Conservation (phyloP, 2,329 filamentous ascomycete species). For the Seiridium cupressi region DNA sequence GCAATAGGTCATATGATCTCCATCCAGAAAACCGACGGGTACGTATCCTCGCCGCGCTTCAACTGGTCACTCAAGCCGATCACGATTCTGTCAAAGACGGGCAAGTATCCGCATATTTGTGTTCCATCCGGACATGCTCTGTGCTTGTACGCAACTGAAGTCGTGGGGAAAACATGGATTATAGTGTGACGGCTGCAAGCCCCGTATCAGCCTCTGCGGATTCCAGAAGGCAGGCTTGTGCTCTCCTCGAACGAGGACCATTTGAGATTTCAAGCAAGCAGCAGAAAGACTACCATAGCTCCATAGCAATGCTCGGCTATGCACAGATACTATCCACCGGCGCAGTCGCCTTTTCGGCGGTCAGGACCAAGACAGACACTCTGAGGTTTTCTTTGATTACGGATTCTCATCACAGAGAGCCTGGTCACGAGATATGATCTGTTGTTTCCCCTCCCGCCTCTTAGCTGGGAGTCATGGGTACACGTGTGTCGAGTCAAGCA, state of each 20-base stretch:
- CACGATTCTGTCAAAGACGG: conserved; percentile 17
- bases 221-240: conserved; percentile 25
- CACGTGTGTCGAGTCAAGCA: conserved; percentile 57
- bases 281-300: conserved; percentile 13
- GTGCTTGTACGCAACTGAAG: conserved; percentile 37
- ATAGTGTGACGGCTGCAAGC: conserved; percentile 38
- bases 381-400: conserved; percentile 19
- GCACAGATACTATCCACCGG: conserved; percentile 31
- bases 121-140: conserved; percentile 34
- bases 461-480: conserved; percentile 29
- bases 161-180: conserved; percentile 34
- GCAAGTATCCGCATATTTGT: conserved; percentile 30
- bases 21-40: background rate
- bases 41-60: background rate
- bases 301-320: conserved; percentile 27
- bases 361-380: conserved; percentile 27
- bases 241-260: conserved; percentile 15
- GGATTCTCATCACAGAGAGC: conserved; percentile 18
- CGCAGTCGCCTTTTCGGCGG: conserved; percentile 25
- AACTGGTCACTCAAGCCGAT: conserved; percentile 9
- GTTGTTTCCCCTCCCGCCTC: conserved; percentile 15
- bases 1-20: conserved; percentile 14
- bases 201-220: conserved; percentile 29
- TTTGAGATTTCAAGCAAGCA: conserved; percentile 13
- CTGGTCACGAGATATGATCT: conserved; percentile 17